These are phyloP conservation scores for Aspergillus sclerotiicarbonarius DNA, from an alignment of 495 filamentous ascomycete genomes.

Conservation along the genomic window DNA sequence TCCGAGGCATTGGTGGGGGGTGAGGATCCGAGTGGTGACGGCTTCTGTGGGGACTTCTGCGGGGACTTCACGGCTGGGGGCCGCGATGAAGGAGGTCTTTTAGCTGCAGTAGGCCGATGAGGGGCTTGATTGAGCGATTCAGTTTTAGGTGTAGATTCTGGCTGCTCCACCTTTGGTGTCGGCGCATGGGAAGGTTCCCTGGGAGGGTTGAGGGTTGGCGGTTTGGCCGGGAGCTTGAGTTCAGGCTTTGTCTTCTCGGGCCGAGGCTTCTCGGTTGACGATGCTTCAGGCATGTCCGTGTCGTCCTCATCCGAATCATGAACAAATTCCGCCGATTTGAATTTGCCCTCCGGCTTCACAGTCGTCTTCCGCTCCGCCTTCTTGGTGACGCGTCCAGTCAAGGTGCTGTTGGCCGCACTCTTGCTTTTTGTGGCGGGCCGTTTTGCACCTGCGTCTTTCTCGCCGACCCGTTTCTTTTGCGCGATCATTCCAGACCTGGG, in stretches of 20 bases:
- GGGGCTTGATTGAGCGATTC: constrained; percentile 19
- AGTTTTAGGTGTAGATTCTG: constrained; percentile 11
- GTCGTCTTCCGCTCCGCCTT: constrained; percentile 49
- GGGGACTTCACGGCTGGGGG: constrained; percentile 50
- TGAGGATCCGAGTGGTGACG: constrained; percentile 72
- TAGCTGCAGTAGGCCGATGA: constrained; percentile 32
- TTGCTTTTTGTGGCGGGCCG: constrained; percentile 56
- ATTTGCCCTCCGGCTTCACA: constrained; percentile 43
- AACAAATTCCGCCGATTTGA: constrained; percentile 74
- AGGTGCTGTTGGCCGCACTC: constrained; percentile 44
- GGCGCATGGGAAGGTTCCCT: constrained; percentile 17
- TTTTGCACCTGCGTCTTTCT: constrained; percentile 60
- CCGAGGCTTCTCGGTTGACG: constrained; percentile 34
- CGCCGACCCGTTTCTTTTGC: constrained; percentile 59
- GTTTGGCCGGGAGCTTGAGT: constrained; percentile 19
- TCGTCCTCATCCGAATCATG: constrained; percentile 74
- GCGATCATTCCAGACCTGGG: constrained; percentile 50
- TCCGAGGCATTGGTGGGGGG: constrained; percentile 74
- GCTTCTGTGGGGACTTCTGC: constrained; percentile 61
- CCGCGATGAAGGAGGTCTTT: constrained; percentile 39
- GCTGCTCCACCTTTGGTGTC: constrained; percentile 18
- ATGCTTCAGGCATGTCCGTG: constrained; percentile 46
- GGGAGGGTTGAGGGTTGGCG: constrained; percentile 17
- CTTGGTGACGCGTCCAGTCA: constrained; percentile 52
- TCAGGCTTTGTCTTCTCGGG: constrained; percentile 22